Base-by-base conservation (phyloP, 1,284 basidiomycete species). In the Termitomyces sp. region DNA sequence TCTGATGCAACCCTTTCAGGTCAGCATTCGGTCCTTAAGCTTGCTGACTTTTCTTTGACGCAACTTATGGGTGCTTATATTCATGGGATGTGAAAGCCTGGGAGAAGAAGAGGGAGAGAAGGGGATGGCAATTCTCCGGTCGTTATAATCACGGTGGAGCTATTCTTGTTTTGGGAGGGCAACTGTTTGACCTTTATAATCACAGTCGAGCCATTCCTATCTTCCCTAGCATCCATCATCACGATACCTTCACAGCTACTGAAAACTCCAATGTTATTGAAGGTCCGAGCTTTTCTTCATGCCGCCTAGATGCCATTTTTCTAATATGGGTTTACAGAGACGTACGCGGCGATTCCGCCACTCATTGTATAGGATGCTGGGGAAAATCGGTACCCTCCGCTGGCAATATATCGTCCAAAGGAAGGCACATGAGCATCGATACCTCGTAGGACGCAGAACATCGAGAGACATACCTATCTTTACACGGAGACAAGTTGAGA, bases 1-100 rank as follows among this genome's bases (percentile, higher is more conserved):
- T 58, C 54, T 50, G 46, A 44, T 49, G 12, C n/a, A 43, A n/a
- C 21, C 17, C 46, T 36, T 50, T 51, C 26, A 21, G 39, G n/a
- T 21, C 8, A 17, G 50, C 47, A 48, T 52, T 24, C 47, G 26
- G 26, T 28, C 26, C 26, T 28, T 13, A 34, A 15, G 33, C 10
- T 34, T 24, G 12, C 21, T 42, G 24, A 9, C 5, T 17, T 7
- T 41, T 36, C 31, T 43, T 13, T 38, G 21, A 42, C 54, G n/a
- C n/a, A 48, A 3, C 8, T 30, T 30, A 7, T 28, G n/a, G 26
- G 21, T n/a, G 17, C 9, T 19, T 17, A 5, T 30, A 34, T 13
- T 13, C 43, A 46, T 38, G 36, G 31, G 42, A 24, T 21, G 26
- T 17, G n/a, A 10, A 34, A 36, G 42, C 41, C 41, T 42, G 42